phyloP scores from a whole-genome alignment of 2,329 filamentous ascomycete genomes.

The Penicillium hesseltinei region DNA sequence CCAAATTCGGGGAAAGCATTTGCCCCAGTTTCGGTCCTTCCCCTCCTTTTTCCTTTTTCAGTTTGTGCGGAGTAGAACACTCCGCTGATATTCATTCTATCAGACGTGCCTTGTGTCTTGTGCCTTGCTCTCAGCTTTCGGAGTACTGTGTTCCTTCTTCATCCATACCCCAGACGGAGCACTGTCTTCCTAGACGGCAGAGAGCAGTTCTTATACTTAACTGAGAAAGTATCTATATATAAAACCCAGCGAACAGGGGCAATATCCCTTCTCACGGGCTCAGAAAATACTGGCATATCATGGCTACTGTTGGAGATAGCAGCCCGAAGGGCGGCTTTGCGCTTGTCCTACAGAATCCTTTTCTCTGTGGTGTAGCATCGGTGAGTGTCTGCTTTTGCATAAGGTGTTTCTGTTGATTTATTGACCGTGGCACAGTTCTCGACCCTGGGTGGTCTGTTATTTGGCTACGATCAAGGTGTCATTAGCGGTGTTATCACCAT shows the following conservation, averaged over 20 bases:
- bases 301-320: slow-evolving; percentile 18
- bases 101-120: not conserved
- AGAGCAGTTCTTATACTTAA: not conserved
- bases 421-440: slow-evolving; percentile 33
- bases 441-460: slow-evolving; percentile 46
- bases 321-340: slow-evolving; percentile 25
- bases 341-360: slow-evolving; percentile 42
- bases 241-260: not conserved
- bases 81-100: slow-evolving; percentile 8
- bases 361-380: slow-evolving; percentile 46
- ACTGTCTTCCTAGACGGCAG: slow-evolving; percentile 17
- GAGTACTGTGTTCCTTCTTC: slow-evolving; percentile 6
- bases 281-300: slow-evolving; percentile 5
- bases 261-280: not conserved
- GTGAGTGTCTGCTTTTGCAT: slow-evolving; percentile 25
- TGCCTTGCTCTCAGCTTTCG: not conserved
- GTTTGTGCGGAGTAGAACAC: slow-evolving; percentile 17
- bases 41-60: not conserved
- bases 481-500: slow-evolving; percentile 50
- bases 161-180: slow-evolving; percentile 14
- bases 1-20: not conserved
- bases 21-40: not conserved
- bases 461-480: slow-evolving; percentile 53
- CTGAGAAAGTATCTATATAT: slow-evolving; percentile 1
- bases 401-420: not conserved